These are phyloP conservation scores for Pilobolus umbonatus DNA, from an alignment of 192 early-diverging fungal species.

Conservation along the genomic window DNA sequence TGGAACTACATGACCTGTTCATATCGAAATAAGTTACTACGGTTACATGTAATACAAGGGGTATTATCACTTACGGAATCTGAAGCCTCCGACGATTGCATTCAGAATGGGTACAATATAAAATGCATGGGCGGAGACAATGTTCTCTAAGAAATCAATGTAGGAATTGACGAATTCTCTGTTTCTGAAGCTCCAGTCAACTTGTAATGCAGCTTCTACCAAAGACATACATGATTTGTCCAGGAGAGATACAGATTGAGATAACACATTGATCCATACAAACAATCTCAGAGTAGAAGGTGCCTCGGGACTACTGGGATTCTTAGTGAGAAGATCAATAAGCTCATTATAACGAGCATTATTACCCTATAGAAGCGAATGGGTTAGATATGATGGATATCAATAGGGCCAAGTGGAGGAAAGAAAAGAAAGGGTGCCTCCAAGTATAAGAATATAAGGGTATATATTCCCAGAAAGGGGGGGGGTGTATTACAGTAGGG, in stretches of 20 bases:
- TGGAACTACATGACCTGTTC: conserved; percentile 20
- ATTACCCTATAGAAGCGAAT: conserved; percentile 20
- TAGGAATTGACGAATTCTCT: conserved; percentile 53
- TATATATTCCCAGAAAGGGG: background rate
- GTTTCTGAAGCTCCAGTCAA: conserved; percentile 55
- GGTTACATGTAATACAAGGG: too few species aligned
- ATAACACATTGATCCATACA: conserved; percentile 43
- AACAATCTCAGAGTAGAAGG: conserved; percentile 26
- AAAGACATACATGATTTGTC: conserved; percentile 42
- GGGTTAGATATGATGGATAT: background rate
- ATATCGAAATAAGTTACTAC: background rate
- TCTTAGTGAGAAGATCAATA: conserved; percentile 21
- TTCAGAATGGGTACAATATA: conserved; percentile 57
- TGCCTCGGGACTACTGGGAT: conserved; percentile 9
- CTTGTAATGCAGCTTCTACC: conserved; percentile 54
- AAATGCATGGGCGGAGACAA: conserved; percentile 71
- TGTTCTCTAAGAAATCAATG: conserved; percentile 59
- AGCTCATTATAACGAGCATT: conserved; percentile 26
- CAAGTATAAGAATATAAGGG: background rate
- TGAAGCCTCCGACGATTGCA: conserved; percentile 52
- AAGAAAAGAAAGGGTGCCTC: background rate
- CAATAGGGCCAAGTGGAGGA: background rate
- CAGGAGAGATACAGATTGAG: conserved; percentile 39
- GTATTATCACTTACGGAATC: conserved; percentile 41
- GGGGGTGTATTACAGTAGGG: too few species aligned